Conservation (phyloP, 2,329 filamentous ascomycete genomes). For the Chaetomiaceae sp. region DNA sequence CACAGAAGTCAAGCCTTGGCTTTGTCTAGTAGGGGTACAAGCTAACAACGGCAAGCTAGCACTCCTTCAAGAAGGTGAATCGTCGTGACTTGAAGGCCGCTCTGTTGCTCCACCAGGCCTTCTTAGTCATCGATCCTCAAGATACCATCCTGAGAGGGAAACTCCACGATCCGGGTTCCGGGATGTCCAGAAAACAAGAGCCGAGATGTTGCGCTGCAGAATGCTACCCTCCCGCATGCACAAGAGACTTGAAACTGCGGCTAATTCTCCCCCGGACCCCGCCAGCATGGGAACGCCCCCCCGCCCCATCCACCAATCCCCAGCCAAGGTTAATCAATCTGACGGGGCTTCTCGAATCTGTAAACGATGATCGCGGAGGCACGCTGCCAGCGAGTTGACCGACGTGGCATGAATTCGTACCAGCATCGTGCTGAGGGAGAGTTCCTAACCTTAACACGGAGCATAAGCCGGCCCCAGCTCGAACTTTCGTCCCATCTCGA, state of each 20-base stretch:
- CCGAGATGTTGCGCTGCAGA: slow-evolving; percentile 18
- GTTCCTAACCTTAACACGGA: slow-evolving; percentile 5
- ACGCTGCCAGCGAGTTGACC: slow-evolving; percentile 9
- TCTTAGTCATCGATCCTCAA: not conserved
- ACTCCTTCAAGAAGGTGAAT: no score
- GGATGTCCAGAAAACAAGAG: slow-evolving; percentile 18
- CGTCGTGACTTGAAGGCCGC: no score
- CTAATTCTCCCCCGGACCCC: slow-evolving; percentile 24
- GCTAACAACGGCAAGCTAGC: no score
- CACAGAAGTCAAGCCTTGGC: no score
- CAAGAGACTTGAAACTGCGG: slow-evolving; percentile 25
- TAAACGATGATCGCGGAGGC: slow-evolving; percentile 22
- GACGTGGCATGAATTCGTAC: slow-evolving; percentile 13
- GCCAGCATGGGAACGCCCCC: slow-evolving; percentile 12
- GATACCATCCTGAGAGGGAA: no score
- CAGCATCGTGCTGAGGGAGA: not conserved
- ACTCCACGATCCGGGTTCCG: slow-evolving; percentile 5
- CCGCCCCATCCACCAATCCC: slow-evolving; percentile 16
- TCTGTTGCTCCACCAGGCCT: no score
- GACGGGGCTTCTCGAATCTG: slow-evolving; percentile 23
- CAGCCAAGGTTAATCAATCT: slow-evolving; percentile 20
- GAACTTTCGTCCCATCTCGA: slow-evolving; percentile 15
- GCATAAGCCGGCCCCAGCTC: slow-evolving; percentile 2
- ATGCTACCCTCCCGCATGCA: slow-evolving; percentile 16
- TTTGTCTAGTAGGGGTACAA: no score